phyloP scores from a whole-genome alignment of 2,329 filamentous ascomycete species.

The Colletotrichum sp. region DNA sequence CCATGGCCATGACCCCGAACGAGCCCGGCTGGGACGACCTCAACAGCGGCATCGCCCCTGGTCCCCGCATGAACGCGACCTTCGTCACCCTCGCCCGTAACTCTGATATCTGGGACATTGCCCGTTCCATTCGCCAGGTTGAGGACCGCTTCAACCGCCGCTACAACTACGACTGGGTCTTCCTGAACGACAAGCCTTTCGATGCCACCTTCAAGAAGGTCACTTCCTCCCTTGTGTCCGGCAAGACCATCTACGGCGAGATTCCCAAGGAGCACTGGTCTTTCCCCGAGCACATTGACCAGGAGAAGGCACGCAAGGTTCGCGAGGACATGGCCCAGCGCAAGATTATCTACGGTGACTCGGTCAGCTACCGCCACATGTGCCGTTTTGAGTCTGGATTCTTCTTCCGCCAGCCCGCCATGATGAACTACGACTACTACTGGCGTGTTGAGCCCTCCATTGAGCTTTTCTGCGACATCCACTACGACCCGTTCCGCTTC shows the following conservation, averaged over 20 bases:
- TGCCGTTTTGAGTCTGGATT: slow-evolving; percentile 99
- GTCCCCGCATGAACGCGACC: slow-evolving; percentile 90
- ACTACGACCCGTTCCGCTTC: slow-evolving; percentile 95
- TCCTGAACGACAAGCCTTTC: slow-evolving; percentile 95
- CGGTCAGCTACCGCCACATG: slow-evolving; percentile 98
- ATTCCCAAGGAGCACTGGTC: slow-evolving; percentile 97
- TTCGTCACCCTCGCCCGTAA: slow-evolving; percentile 97
- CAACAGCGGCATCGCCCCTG: slow-evolving; percentile 56
- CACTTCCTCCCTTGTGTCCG: slow-evolving; percentile 88
- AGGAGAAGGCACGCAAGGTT: slow-evolving; percentile 88
- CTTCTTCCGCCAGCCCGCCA: slow-evolving; percentile 94
- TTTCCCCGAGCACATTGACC: slow-evolving; percentile 93
- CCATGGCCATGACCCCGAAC: slow-evolving; percentile 57
- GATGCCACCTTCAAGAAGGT: slow-evolving; percentile 93
- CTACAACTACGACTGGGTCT: slow-evolving; percentile 99
- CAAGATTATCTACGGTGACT: slow-evolving; percentile 99
- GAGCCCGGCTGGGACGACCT: slow-evolving; percentile 60
- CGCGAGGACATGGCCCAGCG: slow-evolving; percentile 92
- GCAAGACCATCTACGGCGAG: slow-evolving; percentile 87
- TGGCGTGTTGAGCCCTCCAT: slow-evolving; percentile 98
- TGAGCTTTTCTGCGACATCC: slow-evolving; percentile 93
- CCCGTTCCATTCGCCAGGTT: slow-evolving; percentile 91
- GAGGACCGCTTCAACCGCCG: slow-evolving; percentile 98
- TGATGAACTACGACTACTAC: slow-evolving; percentile 99
- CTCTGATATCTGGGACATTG: slow-evolving; percentile 94